phyloP scores from a whole-genome alignment of 768 basidiomycete genomes.

The Cystofilobasidium capitatum region DNA sequence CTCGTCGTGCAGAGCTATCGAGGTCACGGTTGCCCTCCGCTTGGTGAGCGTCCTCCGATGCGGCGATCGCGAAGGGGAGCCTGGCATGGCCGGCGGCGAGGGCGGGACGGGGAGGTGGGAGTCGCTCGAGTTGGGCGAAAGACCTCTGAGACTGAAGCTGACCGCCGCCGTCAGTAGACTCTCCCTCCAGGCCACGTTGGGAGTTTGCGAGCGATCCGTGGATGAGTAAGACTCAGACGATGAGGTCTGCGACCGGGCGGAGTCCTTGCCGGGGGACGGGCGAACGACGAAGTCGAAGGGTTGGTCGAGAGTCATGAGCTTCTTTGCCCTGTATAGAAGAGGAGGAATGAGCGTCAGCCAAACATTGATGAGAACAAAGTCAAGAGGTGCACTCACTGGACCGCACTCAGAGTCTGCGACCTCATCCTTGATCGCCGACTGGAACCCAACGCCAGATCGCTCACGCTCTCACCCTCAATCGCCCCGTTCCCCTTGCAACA shows the following conservation, averaged over 20 bases:
- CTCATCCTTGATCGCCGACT: not conserved
- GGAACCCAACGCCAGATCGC: not conserved
- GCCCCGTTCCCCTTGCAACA: not conserved
- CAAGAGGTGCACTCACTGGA: not conserved
- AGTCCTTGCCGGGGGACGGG: not conserved
- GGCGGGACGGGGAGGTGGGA: not conserved
- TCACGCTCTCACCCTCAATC: not conserved
- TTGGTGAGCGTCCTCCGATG: not conserved
- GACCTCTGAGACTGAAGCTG: not conserved
- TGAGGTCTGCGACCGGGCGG: not conserved
- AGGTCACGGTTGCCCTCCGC: not conserved
- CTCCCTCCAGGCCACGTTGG: not conserved
- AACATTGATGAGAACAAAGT: not conserved
- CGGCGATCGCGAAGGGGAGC: not conserved
- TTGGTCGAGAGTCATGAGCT: not conserved
- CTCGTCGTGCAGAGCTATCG: too few relatives aligned
- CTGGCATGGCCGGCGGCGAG: not conserved
- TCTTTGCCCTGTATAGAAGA: not conserved
- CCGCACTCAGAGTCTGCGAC: not conserved
- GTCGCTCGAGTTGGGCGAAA: not conserved
- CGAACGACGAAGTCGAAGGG: not conserved
- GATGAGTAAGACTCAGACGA: not conserved
- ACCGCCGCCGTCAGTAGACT: not conserved
- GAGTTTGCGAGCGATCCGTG: not conserved
- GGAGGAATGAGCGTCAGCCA: not conserved